Percentiles rank a stretch among this genome's conserved stretches.
Conservation (phyloP, 2,329 filamentous ascomycete genomes). For the Arthrobotrys sinensis region DNA sequence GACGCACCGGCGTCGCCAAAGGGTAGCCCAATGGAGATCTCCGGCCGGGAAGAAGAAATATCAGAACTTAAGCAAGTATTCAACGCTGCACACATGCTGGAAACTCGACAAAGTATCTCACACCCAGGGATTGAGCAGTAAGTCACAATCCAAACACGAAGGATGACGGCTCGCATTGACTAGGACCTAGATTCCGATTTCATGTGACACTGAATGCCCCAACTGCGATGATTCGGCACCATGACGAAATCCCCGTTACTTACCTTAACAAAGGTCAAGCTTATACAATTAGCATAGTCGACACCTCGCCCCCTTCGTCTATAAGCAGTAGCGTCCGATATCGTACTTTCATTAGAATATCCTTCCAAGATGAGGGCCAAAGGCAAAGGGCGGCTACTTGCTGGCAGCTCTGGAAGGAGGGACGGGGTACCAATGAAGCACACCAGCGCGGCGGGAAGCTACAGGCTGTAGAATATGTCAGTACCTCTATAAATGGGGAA, state of each 20-base stretch:
- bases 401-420: conserved; percentile 97
- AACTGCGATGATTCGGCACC: conserved; percentile 93
- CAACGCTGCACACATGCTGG: not conserved
- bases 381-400: conserved; percentile 84
- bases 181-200: conserved; percentile 79
- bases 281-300: conserved; percentile 87
- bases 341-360: conserved; percentile 92
- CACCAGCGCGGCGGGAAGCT: conserved; percentile 93
- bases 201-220: conserved; percentile 91
- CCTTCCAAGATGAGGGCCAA: conserved; percentile 96
- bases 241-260: conserved; percentile 94
- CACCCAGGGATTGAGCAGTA: conserved; percentile 62
- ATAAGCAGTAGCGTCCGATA: conserved; percentile 78
- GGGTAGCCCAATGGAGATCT: conserved; percentile 64
- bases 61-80: conserved; percentile 48
- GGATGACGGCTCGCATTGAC: conserved; percentile 12
- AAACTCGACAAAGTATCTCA: conserved; percentile 34
- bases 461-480: conserved; percentile 95
- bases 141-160: conserved; percentile 7
- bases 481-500: conserved; percentile 72
- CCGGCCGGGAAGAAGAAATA: conserved; percentile 57
- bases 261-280: conserved; percentile 98
- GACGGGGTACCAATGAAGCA: conserved; percentile 93
- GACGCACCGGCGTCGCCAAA: conserved; percentile 63
- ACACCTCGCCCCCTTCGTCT: conserved; percentile 76